A percentile compares a stretch with the other conserved stretches of the same genome.
Conservation (phyloP, 2,329 filamentous ascomycete genomes). For the Ophiostoma australiae region DNA sequence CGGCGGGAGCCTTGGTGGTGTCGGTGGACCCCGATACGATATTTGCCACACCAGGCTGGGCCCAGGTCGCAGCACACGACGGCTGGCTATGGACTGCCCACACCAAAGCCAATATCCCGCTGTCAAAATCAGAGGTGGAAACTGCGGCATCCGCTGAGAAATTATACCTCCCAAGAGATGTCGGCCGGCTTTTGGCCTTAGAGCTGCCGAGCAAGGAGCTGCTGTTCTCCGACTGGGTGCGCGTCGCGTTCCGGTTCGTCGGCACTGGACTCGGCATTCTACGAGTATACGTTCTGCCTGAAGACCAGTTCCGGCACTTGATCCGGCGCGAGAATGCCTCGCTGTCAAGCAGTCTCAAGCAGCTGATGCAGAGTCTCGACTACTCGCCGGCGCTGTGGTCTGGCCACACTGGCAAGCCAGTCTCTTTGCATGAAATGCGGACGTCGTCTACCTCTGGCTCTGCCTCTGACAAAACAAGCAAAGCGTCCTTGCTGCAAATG, state of each 20-base stretch:
- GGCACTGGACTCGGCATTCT: background rate
- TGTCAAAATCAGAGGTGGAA: background rate
- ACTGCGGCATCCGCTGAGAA: background rate
- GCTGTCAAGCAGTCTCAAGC: slow-evolving; percentile 44
- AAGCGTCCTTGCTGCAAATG: slow-evolving; percentile 56
- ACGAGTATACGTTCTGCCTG: slow-evolving; percentile 56
- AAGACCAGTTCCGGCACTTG: slow-evolving; percentile 54
- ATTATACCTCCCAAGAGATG: background rate
- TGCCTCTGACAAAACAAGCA: background rate
- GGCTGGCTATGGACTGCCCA: slow-evolving; percentile 13
- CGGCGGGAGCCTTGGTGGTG: slow-evolving; percentile 22
- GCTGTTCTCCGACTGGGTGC: slow-evolving; percentile 7
- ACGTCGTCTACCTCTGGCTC: background rate
- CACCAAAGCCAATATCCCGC: background rate
- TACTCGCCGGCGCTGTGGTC: slow-evolving; percentile 53
- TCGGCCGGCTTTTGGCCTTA: background rate
- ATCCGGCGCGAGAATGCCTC: slow-evolving; percentile 46
- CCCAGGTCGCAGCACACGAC: background rate
- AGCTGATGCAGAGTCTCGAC: slow-evolving; percentile 51
- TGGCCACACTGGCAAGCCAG: slow-evolving; percentile 35
- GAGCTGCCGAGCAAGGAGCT: background rate
- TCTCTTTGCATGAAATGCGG: slow-evolving; percentile 1
- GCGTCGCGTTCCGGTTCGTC: background rate
- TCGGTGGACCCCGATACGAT: background rate
- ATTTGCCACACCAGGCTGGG: background rate